A percentile compares a stretch with the other conserved stretches of the same genome.
These are phyloP conservation scores for Lichtheimia corymbifera DNA, from an alignment of 371 early-diverging fungal genomes.

Conservation along the genomic window DNA sequence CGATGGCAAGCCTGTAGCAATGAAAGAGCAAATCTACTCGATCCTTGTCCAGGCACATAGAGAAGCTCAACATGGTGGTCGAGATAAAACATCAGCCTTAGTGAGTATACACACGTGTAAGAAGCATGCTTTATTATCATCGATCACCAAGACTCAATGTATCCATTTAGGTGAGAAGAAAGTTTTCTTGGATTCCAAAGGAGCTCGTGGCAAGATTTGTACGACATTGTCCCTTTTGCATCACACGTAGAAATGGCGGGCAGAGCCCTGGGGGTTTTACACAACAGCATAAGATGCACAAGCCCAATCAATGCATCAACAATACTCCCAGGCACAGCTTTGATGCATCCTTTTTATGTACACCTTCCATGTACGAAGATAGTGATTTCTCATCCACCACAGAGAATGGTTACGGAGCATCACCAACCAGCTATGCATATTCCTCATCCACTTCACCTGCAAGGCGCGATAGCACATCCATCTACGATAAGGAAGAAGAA, in stretches of 20 bases:
- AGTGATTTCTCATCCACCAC: conserved; percentile 11
- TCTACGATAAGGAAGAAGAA: conserved; percentile 11
- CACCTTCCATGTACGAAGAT: conserved; percentile 13
- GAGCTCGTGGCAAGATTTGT: conserved; percentile 62
- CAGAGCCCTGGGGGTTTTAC: conserved; percentile 19
- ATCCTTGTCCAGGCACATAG: conserved; percentile 59
- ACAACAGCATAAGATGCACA: neutral
- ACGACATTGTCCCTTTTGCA: conserved; percentile 56
- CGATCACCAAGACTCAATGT: neutral
- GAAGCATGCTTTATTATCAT: neutral
- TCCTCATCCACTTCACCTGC: conserved; percentile 3
- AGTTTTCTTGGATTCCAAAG: conserved; percentile 63
- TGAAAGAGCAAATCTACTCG: conserved; percentile 55
- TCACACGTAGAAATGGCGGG: conserved; percentile 39
- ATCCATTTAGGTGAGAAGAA: conserved; percentile 43
- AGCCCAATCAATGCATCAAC: neutral
- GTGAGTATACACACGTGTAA: conserved; percentile 25
- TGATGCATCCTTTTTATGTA: conserved; percentile 8
- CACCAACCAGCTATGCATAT: conserved; percentile 4
- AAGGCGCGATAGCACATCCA: neutral
- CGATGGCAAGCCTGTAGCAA: conserved; percentile 62
- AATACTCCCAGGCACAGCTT: conserved; percentile 7
- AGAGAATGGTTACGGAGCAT: conserved; percentile 11
- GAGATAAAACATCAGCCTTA: conserved; percentile 67
- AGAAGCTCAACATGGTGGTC: conserved; percentile 64